Conservation (phyloP, 2,329 filamentous ascomycete species). For the Hymenoscyphus salicellus region DNA sequence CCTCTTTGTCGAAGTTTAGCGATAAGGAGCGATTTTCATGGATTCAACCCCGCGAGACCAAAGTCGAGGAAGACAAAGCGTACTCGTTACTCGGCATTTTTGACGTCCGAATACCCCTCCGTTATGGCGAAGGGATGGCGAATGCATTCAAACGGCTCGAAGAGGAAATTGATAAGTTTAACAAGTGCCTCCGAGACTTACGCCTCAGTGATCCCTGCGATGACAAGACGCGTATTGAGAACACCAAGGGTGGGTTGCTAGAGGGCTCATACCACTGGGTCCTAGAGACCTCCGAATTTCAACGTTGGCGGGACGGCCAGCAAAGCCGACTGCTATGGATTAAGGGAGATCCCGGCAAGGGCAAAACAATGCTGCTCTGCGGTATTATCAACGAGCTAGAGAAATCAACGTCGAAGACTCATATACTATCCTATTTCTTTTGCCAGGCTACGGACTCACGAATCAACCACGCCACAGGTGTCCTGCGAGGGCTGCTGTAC, state of each 20-base stretch:
- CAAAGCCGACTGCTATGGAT: too few species aligned
- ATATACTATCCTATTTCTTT: slow-evolving; percentile 36
- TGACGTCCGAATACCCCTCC: slow-evolving; percentile 29
- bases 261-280: too few species aligned
- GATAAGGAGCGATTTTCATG: slow-evolving; percentile 36
- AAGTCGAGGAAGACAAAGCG: slow-evolving; percentile 32
- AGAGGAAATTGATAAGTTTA: slow-evolving; percentile 23
- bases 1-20: slow-evolving; percentile 9
- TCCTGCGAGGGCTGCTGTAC: slow-evolving; percentile 46
- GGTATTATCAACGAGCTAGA: too few species aligned
- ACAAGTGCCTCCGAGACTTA: too few species aligned
- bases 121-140: slow-evolving; percentile 39
- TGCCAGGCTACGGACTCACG: slow-evolving; percentile 41
- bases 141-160: slow-evolving; percentile 37
- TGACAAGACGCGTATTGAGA: too few species aligned
- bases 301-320: too few species aligned
- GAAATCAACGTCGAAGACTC: too few species aligned
- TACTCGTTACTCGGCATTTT: slow-evolving; percentile 42
- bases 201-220: too few species aligned
- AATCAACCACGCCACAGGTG: slow-evolving; percentile 40
- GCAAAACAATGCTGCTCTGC: too few species aligned
- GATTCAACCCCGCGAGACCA: slow-evolving; percentile 39
- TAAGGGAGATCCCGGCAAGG: too few species aligned
- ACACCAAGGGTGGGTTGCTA: too few species aligned
- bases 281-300: too few species aligned